Percentiles rank a stretch among this genome's conserved stretches.
Evolutionary conservation across 2,329 filamentous ascomycete genomes (phyloP).

Genomic region (Lecanicillium sp.): DNA sequence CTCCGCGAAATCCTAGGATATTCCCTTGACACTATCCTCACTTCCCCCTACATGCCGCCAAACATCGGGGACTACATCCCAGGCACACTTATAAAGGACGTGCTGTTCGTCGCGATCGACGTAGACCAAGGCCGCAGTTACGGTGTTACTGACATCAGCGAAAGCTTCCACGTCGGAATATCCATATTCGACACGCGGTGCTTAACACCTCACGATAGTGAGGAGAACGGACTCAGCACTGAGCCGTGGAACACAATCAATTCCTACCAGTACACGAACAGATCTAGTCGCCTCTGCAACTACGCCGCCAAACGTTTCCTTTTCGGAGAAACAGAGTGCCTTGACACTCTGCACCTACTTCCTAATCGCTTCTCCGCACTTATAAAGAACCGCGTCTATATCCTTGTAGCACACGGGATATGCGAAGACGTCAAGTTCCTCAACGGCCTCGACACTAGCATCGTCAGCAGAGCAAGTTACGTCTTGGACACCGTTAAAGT

Average conservation of each 20-base stretch:
- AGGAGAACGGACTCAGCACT: too few relatives aligned
- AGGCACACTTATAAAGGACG: constrained; percentile 9
- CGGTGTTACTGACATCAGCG: constrained; percentile 7
- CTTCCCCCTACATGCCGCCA: neutral
- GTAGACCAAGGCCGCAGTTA: constrained; percentile 9
- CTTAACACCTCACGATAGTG: constrained; percentile 1
- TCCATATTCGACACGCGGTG: constrained; percentile 12
- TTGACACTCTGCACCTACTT: constrained; percentile 5
- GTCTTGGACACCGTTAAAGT: constrained; percentile 18
- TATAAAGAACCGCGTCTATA: constrained; percentile 9
- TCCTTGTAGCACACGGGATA: constrained; percentile 11
- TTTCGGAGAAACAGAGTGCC: constrained; percentile 10
- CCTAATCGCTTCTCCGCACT: constrained; percentile 4
- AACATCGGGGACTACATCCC: constrained; percentile 5
- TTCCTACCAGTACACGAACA: constrained; percentile 13
- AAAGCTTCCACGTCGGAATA: constrained; percentile 13
- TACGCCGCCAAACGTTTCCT: constrained; percentile 8
- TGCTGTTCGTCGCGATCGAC: constrained; percentile 11
- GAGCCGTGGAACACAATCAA: constrained; percentile 5
- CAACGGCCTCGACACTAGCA: constrained; percentile 9
- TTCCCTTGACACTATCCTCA: constrained; percentile 1
- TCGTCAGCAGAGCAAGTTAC: constrained; percentile 3
- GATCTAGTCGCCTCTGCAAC: constrained; percentile 4
- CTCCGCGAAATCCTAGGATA: constrained; percentile 14
- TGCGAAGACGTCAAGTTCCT: constrained; percentile 11